Evolutionary conservation across 208 protist genomes (phyloP).

Genomic region (Angomonas ambiguus): DNA sequence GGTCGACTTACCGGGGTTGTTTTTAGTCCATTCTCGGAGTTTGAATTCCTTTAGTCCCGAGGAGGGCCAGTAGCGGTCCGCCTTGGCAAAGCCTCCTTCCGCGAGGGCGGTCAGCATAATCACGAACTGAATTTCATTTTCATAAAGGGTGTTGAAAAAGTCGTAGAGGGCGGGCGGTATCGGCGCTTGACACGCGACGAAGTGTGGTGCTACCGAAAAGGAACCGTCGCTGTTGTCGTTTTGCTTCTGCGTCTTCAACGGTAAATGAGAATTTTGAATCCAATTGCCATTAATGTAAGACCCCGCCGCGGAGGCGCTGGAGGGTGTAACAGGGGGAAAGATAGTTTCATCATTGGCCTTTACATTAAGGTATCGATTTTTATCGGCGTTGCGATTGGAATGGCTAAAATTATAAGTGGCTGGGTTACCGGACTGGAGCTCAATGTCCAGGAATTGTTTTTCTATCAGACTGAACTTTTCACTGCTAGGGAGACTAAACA

Average conservation of each 20-base stretch:
- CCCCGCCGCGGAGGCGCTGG: neutral
- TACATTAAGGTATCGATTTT: slow-evolving; percentile 81
- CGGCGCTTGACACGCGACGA: slow-evolving; percentile 82
- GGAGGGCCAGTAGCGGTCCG: slow-evolving; percentile 85
- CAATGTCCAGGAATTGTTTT: slow-evolving; percentile 42
- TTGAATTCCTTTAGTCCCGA: too few relatives aligned
- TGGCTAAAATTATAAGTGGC: slow-evolving; percentile 58
- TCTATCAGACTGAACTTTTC: slow-evolving; percentile 36
- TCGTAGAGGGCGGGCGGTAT: slow-evolving; percentile 48
- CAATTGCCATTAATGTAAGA: neutral
- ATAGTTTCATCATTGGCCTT: slow-evolving; percentile 74
- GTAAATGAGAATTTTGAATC: neutral
- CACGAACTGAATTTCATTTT: slow-evolving; percentile 51
- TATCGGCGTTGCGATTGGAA: slow-evolving; percentile 28
- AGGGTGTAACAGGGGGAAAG: slow-evolving; percentile 32
- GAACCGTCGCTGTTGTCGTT: slow-evolving; percentile 45
- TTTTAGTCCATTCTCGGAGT: neutral
- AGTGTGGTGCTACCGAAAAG: slow-evolving; percentile 33
- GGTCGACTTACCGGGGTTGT: neutral
- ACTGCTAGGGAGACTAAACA: slow-evolving; percentile 25
- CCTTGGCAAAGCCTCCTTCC: slow-evolving; percentile 60
- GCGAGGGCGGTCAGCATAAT: slow-evolving; percentile 68
- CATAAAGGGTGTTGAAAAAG: slow-evolving; percentile 43
- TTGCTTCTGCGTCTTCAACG: slow-evolving; percentile 26
- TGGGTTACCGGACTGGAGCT: slow-evolving; percentile 36